Percentiles rank a stretch among this genome's conserved stretches.
Evolutionary conservation across 495 filamentous ascomycete genomes (phyloP).

Genomic region (Penicillium parvum): DNA sequence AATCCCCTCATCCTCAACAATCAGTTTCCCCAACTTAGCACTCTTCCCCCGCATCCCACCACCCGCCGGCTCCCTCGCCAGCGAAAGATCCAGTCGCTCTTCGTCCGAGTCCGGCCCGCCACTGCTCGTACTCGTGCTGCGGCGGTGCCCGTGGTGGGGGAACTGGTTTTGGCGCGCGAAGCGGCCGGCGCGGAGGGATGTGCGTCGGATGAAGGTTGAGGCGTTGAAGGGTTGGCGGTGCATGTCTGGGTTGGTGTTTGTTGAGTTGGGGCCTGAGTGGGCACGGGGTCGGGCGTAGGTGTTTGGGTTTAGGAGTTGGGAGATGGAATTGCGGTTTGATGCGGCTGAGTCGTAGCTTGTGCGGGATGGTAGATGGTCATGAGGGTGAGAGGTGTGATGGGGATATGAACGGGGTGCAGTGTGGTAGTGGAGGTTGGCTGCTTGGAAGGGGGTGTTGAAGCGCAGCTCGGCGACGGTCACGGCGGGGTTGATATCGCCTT

Average conservation of each 20-base stretch:
- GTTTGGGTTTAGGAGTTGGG: slow-evolving; percentile 34
- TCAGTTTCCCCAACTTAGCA: slow-evolving; percentile 88
- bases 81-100: slow-evolving; percentile 60
- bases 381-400: slow-evolving; percentile 13
- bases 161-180: slow-evolving; percentile 22
- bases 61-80: slow-evolving; percentile 73
- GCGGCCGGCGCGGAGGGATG: slow-evolving; percentile 14
- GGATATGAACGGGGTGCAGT: slow-evolving; percentile 21
- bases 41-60: slow-evolving; percentile 79
- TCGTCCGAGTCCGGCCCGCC: slow-evolving; percentile 26
- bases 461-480: slow-evolving; percentile 76
- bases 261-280: slow-evolving; percentile 22
- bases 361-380: slow-evolving; percentile 3
- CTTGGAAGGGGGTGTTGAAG: slow-evolving; percentile 72
- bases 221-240: slow-evolving; percentile 8
- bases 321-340: slow-evolving; percentile 32
- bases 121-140: slow-evolving; percentile 29
- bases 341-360: slow-evolving; percentile 8
- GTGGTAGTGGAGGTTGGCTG: slow-evolving; percentile 32
- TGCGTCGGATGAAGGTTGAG: slow-evolving; percentile 12
- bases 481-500: slow-evolving; percentile 27
- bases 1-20: slow-evolving; percentile 84
- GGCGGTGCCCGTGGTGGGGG: slow-evolving; percentile 9
- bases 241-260: not conserved
- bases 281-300: slow-evolving; percentile 27